Evolutionary conservation across 495 filamentous ascomycete genomes (phyloP), one percentile per base, ranked within the genome.

Genomic region (Aspergillus affinis): DNA sequence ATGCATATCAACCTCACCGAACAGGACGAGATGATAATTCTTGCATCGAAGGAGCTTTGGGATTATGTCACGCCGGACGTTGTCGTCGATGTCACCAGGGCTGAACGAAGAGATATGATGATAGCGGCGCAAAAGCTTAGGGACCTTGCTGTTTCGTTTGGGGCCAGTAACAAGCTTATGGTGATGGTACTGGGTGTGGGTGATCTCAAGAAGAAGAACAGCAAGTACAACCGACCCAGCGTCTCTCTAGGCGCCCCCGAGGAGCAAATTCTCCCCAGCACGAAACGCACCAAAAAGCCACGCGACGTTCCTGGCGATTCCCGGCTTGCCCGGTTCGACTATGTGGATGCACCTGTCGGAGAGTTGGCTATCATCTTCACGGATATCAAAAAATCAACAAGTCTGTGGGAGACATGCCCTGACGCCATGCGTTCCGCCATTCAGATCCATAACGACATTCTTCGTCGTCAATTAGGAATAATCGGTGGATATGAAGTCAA

Each of bases 401-500:
- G 90, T 44, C 78, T 99, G n/a, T 99, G 94, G 94, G 94, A 99
- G 72, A 91, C 87, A 9, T 94, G 91, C 68, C 92, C 93, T 3
- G 86, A 89, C 48, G 91, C 95, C 8, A 99, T 99, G 94, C 83
- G 91, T 57, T 90, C 92, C 9, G 91, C 92, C 51, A 98, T 98
- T 70, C 93, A 91, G 71, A 87, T 94, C 55, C 94, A 99, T 76
- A 98, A 99, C 67, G 90, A 93, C 63, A 84, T 96, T 18, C 92
- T 99, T 84, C 90, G 94, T 47, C 86, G 95, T 29, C 93, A 97
- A 65, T 81, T 99, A 55, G 86, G 93, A 36, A 88, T 93, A 54
- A 93, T 97, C 58, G 95, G 94, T 67, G 94, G 94, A 0, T 99
- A 97, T 68, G 94, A 99, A 75, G 92, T 99, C 70, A 99, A 99